A percentile compares a stretch with the other conserved stretches of the same genome.
phyloP scores from a whole-genome alignment of 1,139 yeast species.

The Saccharomyces hybrid region DNA sequence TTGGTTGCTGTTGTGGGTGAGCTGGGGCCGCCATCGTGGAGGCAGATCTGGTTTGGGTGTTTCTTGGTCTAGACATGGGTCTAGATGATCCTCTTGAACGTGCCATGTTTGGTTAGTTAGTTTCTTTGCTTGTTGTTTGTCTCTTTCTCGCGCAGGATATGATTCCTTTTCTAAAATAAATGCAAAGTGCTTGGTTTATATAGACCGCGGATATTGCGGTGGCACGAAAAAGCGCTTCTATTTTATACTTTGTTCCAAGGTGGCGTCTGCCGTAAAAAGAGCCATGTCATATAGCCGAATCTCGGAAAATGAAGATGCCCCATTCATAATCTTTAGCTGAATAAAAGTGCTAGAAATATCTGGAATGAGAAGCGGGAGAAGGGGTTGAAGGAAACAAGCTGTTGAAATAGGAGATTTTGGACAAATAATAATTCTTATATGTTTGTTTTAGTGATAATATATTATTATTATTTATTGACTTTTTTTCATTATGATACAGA shows the following conservation, averaged over 20 bases:
- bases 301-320: neutral
- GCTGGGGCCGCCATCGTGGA: conserved; percentile 64
- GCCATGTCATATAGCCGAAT: neutral
- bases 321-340: neutral
- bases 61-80: conserved; percentile 35
- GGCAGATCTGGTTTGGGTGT: conserved; percentile 62
- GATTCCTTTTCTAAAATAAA: neutral
- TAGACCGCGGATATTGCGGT: neutral
- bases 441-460: neutral
- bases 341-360: neutral
- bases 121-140: neutral
- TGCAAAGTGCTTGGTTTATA: neutral
- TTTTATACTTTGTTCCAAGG: neutral
- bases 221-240: neutral
- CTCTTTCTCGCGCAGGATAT: neutral
- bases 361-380: neutral
- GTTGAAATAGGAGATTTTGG: neutral
- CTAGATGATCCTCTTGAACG: conserved; percentile 47
- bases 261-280: neutral
- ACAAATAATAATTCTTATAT: neutral
- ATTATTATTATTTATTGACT: neutral
- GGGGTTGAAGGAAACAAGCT: neutral
- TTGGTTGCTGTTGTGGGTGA: conserved; percentile 28
- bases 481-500: too few species aligned
- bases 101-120: conserved; percentile 36